These are phyloP conservation scores for Xylariaceae sp. DNA, from an alignment of 2,329 filamentous ascomycete genomes.

Conservation along the genomic window DNA sequence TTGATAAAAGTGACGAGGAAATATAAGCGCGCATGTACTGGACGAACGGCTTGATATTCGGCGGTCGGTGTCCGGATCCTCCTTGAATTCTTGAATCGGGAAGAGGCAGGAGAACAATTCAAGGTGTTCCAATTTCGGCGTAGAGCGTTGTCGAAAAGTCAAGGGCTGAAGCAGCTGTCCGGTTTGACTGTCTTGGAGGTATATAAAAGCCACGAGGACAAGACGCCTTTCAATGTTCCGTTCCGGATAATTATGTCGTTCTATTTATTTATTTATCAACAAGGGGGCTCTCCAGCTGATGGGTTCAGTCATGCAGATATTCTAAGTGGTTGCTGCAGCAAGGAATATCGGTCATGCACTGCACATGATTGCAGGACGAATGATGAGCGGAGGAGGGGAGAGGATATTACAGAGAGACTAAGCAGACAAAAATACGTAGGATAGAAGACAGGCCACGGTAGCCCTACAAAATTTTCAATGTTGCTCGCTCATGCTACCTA, in stretches of 20 bases:
- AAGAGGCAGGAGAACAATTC: conserved; percentile 14
- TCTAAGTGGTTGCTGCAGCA: conserved; percentile 19
- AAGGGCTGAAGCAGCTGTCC: conserved; percentile 17
- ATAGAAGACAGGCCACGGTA: not conserved
- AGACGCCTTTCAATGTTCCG: not conserved
- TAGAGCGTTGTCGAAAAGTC: conserved; percentile 7
- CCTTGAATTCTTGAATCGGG: conserved; percentile 10
- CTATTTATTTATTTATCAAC: conserved; percentile 1
- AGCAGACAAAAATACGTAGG: not conserved
- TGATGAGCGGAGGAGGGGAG: conserved; percentile 14
- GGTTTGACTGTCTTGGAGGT: conserved; percentile 8
- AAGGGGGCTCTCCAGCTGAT: conserved; percentile 16
- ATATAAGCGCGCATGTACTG: conserved; percentile 23
- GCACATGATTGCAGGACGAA: conserved; percentile 20
- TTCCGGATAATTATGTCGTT: conserved; percentile 25
- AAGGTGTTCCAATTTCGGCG: conserved; percentile 22
- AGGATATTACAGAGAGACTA: not conserved
- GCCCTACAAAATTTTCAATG: conserved; percentile 1
- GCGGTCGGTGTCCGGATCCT: conserved; percentile 19
- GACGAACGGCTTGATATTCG: not conserved
- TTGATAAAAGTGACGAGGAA: not conserved
- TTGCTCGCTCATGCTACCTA: not conserved
- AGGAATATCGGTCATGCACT: conserved; percentile 23
- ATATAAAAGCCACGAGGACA: conserved; percentile 8
- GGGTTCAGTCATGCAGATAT: conserved; percentile 29